Percentiles rank a stretch among this genome's conserved stretches.
Conservation (phyloP, 139 green algal genomes). For the Nannochloris sp. region DNA sequence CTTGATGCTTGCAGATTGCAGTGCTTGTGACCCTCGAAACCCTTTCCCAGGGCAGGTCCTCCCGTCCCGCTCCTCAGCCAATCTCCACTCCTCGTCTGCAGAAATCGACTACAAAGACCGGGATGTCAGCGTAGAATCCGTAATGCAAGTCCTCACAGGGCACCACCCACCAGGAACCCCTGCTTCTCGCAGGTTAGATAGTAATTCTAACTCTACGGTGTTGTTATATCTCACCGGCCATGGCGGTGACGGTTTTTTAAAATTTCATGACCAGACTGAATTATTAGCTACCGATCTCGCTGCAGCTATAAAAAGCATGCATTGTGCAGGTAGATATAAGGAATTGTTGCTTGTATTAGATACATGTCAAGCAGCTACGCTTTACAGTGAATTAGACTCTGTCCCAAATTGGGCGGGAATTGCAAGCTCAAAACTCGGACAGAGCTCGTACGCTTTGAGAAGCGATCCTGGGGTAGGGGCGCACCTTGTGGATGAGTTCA, state of each 20-base stretch:
- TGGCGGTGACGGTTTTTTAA: slow-evolving; percentile 91
- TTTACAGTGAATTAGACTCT: slow-evolving; percentile 50
- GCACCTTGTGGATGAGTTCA: slow-evolving; percentile 25
- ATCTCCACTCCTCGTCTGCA: slow-evolving; percentile 75
- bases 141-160: slow-evolving; percentile 77
- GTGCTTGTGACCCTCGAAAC: slow-evolving; percentile 86
- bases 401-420: slow-evolving; percentile 46
- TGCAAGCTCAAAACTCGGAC: slow-evolving; percentile 42
- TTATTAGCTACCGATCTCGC: slow-evolving; percentile 57
- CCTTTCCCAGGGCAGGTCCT: slow-evolving; percentile 35
- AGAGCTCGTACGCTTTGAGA: slow-evolving; percentile 29
- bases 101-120: slow-evolving; percentile 90
- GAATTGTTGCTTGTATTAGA: slow-evolving; percentile 87
- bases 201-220: slow-evolving; percentile 65
- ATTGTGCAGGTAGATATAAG: slow-evolving; percentile 53
- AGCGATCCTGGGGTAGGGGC: slow-evolving; percentile 6
- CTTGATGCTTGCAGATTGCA: slow-evolving; percentile 86
- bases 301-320: slow-evolving; percentile 37
- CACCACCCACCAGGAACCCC: slow-evolving; percentile 15
- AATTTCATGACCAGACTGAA: slow-evolving; percentile 83
- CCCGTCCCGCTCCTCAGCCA: neutral
- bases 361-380: slow-evolving; percentile 82
- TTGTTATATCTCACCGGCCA: slow-evolving; percentile 84
- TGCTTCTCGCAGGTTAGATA: slow-evolving; percentile 67
- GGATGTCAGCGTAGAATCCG: slow-evolving; percentile 81